A percentile compares a stretch with the other conserved stretches of the same genome.
phyloP scores from a whole-genome alignment of 2,329 filamentous ascomycete species.

The Pezicula neosporulosa region DNA sequence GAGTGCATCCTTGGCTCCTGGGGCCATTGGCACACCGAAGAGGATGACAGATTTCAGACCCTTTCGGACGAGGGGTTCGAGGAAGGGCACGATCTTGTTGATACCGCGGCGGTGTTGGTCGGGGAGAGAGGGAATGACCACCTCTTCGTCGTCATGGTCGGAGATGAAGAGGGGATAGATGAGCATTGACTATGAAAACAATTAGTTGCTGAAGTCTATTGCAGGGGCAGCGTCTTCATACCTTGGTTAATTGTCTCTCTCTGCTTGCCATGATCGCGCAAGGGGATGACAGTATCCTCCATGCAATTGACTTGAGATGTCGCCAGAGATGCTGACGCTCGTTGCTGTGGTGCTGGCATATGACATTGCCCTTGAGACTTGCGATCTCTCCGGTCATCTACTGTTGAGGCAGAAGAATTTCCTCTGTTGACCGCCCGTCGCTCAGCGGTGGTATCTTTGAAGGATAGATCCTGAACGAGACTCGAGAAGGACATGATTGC shows the following conservation, averaged over 20 bases:
- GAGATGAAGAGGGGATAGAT: constrained; percentile 98
- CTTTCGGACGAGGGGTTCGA: constrained; percentile 83
- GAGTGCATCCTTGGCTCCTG: constrained; percentile 82
- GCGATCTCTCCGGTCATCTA: constrained; percentile 57
- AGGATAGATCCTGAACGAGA: constrained; percentile 61
- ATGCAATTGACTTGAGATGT: constrained; percentile 81
- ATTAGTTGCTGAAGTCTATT: constrained; percentile 9
- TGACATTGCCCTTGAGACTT: constrained; percentile 61
- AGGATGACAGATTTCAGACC: constrained; percentile 91
- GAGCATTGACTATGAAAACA: constrained; percentile 75
- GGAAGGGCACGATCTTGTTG: constrained; percentile 80
- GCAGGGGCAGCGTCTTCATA: constrained; percentile 31
- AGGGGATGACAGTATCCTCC: constrained; percentile 80
- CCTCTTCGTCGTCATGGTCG: constrained; percentile 90
- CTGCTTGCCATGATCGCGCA: constrained; percentile 77
- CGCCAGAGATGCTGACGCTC: constrained; percentile 66
- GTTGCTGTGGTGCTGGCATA: constrained; percentile 65
- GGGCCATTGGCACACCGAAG: constrained; percentile 85
- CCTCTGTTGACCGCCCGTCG: constrained; percentile 40
- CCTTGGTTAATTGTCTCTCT: constrained; percentile 84
- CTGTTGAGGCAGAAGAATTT: constrained; percentile 40
- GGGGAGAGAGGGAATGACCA: constrained; percentile 83
- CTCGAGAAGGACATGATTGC: constrained; percentile 62
- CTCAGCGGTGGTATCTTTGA: constrained; percentile 47
- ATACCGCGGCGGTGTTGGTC: constrained; percentile 86